Conservation (phyloP, 768 basidiomycete species). For the Tulasnella sp. region DNA sequence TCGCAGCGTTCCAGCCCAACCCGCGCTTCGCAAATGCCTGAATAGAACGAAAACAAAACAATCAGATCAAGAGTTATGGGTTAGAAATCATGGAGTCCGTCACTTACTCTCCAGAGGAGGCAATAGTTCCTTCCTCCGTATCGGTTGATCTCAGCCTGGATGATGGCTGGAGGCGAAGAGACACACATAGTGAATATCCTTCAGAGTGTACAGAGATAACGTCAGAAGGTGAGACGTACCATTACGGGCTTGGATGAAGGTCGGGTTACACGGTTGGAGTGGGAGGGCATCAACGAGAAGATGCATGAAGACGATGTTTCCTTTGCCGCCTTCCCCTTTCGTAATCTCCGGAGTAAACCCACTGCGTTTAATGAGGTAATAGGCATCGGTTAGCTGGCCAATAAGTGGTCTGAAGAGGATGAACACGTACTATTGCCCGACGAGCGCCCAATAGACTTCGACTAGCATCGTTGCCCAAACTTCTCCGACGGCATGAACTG, state of each 20-base stretch:
- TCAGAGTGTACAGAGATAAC: background rate
- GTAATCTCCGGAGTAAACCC: background rate
- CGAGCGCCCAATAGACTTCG: constrained; percentile 39
- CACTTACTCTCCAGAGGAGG: constrained; percentile 39
- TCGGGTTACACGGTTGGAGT: constrained; percentile 50
- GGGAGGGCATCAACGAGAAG: constrained; percentile 53
- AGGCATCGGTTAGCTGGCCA: background rate
- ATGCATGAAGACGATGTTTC: constrained; percentile 52
- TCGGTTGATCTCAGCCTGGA: constrained; percentile 51
- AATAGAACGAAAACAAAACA: background rate
- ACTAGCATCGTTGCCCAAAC: constrained; percentile 50
- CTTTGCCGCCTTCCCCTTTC: constrained; percentile 36
- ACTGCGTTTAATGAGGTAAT: background rate
- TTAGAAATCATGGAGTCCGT: background rate
- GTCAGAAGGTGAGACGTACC: constrained; percentile 39
- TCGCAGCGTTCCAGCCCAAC: constrained; percentile 44
- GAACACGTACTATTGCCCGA: constrained; percentile 26
- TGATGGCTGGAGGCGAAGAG: constrained; percentile 26
- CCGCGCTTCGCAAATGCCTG: constrained; percentile 50
- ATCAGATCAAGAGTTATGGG: background rate
- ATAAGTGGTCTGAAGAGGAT: background rate
- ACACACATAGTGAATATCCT: background rate
- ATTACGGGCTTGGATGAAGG: constrained; percentile 46
- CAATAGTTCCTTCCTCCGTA: constrained; percentile 48
- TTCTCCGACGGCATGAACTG: constrained; percentile 54